phyloP scores from a whole-genome alignment of 2,329 filamentous ascomycete genomes.

The Colletotrichum graminicola region DNA sequence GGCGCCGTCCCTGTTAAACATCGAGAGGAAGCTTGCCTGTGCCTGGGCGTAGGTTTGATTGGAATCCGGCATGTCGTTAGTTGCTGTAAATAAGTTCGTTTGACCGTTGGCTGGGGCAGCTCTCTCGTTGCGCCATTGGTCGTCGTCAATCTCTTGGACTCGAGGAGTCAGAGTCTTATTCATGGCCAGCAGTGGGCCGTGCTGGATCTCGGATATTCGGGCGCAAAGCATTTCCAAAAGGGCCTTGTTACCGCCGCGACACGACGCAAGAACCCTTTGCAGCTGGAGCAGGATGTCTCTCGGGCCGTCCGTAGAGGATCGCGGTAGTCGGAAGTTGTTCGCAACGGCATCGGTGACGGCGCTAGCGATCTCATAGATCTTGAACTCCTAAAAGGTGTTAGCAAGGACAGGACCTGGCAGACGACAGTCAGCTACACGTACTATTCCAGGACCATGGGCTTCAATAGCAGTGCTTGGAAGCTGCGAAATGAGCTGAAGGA shows the following conservation, averaged over 20 bases:
- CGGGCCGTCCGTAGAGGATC: constrained; percentile 42
- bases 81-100: constrained; percentile 8
- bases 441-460: constrained; percentile 62
- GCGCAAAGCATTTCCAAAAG: constrained; percentile 52
- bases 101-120: not conserved
- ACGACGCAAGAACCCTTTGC: constrained; percentile 56
- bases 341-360: constrained; percentile 57
- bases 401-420: not conserved
- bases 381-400: constrained; percentile 51
- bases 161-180: constrained; percentile 16
- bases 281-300: constrained; percentile 54
- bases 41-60: constrained; percentile 19
- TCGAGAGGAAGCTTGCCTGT: constrained; percentile 23
- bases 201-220: constrained; percentile 41
- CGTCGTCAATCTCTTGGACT: constrained; percentile 38
- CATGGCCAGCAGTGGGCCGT: constrained; percentile 21
- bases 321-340: constrained; percentile 45
- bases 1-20: constrained; percentile 21
- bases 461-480: constrained; percentile 61
- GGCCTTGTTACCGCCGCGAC: constrained; percentile 57
- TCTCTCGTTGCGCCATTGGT: constrained; percentile 25
- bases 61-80: constrained; percentile 1
- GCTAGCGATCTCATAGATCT: constrained; percentile 61
- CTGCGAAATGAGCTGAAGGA: constrained; percentile 56
- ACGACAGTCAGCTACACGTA: not conserved